These are phyloP conservation scores for Daldinia sp. DNA, from an alignment of 2,329 filamentous ascomycete genomes.

Conservation along the genomic window DNA sequence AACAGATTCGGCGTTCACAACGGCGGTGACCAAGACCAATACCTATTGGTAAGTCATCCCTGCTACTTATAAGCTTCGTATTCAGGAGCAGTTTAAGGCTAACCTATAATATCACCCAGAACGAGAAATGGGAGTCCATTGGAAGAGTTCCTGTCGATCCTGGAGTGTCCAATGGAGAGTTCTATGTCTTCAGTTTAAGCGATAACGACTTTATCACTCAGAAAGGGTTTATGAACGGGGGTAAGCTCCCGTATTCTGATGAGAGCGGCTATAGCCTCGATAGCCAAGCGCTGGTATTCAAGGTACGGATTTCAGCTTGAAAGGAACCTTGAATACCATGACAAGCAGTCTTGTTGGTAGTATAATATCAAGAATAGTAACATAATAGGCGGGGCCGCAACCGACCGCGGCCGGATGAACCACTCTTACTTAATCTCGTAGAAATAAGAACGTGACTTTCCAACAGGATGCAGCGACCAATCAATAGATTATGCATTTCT, in stretches of 20 bases:
- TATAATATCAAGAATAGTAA: constrained; percentile 9
- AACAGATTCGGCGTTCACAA: constrained; percentile 76
- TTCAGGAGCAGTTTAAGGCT: not conserved
- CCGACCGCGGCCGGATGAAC: not conserved
- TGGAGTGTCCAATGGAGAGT: constrained; percentile 63
- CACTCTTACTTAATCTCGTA: not conserved
- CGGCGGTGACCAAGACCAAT: constrained; percentile 69
- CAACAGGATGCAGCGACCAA: not conserved
- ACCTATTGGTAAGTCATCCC: constrained; percentile 58
- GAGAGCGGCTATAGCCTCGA: constrained; percentile 68
- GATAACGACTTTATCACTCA: constrained; percentile 84
- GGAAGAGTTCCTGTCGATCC: constrained; percentile 70
- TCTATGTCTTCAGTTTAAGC: constrained; percentile 74
- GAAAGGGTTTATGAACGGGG: constrained; percentile 70
- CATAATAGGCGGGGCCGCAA: not conserved
- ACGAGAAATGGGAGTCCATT: constrained; percentile 83
- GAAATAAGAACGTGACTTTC: not conserved
- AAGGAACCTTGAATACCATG: not conserved
- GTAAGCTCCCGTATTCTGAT: constrained; percentile 68
- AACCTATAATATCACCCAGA: constrained; percentile 52
- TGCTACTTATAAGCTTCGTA: not conserved
- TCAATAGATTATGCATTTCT: constrained; percentile 4
- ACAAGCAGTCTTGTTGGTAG: not conserved
- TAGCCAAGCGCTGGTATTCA: constrained; percentile 74
- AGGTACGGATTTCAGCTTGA: constrained; percentile 57